These are phyloP conservation scores for Histomonas meleagridis DNA, from an alignment of 208 protist species.

Conservation along the genomic window DNA sequence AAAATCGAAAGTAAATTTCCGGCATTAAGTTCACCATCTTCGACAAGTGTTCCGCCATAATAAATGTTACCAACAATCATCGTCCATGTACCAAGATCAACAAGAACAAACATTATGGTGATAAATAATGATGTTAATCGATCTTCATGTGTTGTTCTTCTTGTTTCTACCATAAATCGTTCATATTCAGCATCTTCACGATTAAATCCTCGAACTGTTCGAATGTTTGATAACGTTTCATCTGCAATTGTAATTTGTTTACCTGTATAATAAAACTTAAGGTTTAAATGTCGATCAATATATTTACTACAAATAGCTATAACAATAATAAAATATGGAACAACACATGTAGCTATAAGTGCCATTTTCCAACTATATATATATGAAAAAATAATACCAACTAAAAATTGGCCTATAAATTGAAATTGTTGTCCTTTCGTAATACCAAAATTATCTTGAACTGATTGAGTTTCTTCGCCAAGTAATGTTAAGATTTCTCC, in stretches of 20 bases:
- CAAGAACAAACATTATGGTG: not conserved
- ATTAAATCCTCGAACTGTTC: not conserved
- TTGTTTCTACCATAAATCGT: not conserved
- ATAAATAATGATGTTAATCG: not conserved
- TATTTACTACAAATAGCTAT: not conserved
- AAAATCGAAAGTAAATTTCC: not conserved
- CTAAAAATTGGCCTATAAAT: not conserved
- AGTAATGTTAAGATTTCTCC: not conserved
- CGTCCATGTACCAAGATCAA: not conserved
- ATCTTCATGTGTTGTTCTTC: not conserved
- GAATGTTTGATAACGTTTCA: not conserved
- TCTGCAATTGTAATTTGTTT: slow-evolving; percentile 2
- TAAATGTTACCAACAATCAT: not conserved
- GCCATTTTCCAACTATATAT: slow-evolving; percentile 27
- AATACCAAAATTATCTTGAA: not conserved
- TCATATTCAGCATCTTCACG: not conserved
- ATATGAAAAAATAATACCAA: not conserved
- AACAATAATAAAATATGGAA: not conserved
- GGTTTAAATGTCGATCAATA: not conserved
- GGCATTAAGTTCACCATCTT: not conserved
- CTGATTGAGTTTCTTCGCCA: not conserved
- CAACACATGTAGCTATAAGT: not conserved
- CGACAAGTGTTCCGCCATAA: not conserved
- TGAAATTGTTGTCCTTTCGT: not conserved
- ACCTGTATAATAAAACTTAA: not conserved